Conservation (phyloP, 352 stramenopile genomes). For the Globisporangium canariense region DNA sequence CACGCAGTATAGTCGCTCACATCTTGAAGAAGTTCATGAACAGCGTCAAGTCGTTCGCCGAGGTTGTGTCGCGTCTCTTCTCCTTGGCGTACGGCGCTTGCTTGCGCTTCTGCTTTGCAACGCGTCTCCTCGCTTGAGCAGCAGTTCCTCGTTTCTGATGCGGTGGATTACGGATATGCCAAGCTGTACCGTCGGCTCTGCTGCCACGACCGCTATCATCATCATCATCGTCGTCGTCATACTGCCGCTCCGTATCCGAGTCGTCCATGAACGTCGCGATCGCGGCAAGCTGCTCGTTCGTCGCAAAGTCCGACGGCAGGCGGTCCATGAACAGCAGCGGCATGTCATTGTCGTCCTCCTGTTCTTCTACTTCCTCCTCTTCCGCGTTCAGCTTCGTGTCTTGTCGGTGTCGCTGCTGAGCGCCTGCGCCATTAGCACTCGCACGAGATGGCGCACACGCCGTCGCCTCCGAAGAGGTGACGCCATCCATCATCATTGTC, state of each 20-base stretch:
- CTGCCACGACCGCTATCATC: not conserved
- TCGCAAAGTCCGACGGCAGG: slow-evolving; percentile 59
- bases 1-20: not conserved
- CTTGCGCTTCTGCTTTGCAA: slow-evolving; percentile 4
- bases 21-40: slow-evolving; percentile 45
- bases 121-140: not conserved
- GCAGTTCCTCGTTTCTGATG: too few species aligned
- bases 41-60: slow-evolving; percentile 50
- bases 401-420: not conserved
- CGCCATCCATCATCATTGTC: not conserved
- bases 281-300: slow-evolving; percentile 65
- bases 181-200: too few species aligned
- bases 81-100: slow-evolving; percentile 28
- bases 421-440: not conserved
- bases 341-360: slow-evolving; percentile 52
- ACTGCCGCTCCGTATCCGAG: slow-evolving; percentile 34
- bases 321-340: slow-evolving; percentile 76
- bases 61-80: slow-evolving; percentile 6
- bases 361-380: not conserved
- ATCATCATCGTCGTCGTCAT: slow-evolving; percentile 3
- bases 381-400: not conserved
- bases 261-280: slow-evolving; percentile 74
- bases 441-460: not conserved
- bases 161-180: too few species aligned
- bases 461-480: not conserved